Evolutionary conservation across 192 early-diverging fungal genomes (phyloP), one percentile per base, ranked within the genome.

Genomic region (Coemansia sp.): DNA sequence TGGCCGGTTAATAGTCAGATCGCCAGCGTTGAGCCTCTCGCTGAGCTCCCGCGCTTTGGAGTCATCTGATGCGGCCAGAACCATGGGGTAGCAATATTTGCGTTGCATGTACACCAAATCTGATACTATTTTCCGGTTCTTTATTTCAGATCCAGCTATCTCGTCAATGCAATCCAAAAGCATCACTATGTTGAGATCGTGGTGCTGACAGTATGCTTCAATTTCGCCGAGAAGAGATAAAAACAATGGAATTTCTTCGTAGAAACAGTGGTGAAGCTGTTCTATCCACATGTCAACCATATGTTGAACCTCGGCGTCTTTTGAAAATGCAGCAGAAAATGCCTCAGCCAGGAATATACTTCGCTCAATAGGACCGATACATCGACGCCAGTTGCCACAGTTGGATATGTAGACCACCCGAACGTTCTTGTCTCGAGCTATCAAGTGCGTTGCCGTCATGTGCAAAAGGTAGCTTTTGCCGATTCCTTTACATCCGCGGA

Each of bases 401-500:
- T 75, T 40, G 38, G 67, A 63, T 23, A 75, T 68, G 52, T 65
- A 69, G 2, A 69, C 52, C 3, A 75, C 72, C 1, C 63, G 66
- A 9, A 59, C 56, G 50, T 32, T n/a, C 11, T 50, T 42, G 13
- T 56, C 32, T 13, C 21, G 49, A 15, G 61, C 44, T 6, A 68
- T 21, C 21, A 75, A 50, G 9, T 75, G 66, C 3, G 63, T 54
- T 13, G 72, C 72, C 18, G 59, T 54, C 9, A 65, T 62, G n/a
- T 61, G 42, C 63, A 75, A 3, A 1, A 75, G 48, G 32, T 61
- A 69, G 63, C 72, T 75, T 38, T 75, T 75, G 19, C 72, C 72
- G 38, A 75, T 67, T 16, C 72, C 72, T 43, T 68, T 75, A 57
- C 72, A 69, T 15, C 72, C 72, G 12, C 64, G 72, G 16, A 75